Base-by-base conservation (phyloP, 805 yeast species). In the Monosporozyma yasuniensis region DNA sequence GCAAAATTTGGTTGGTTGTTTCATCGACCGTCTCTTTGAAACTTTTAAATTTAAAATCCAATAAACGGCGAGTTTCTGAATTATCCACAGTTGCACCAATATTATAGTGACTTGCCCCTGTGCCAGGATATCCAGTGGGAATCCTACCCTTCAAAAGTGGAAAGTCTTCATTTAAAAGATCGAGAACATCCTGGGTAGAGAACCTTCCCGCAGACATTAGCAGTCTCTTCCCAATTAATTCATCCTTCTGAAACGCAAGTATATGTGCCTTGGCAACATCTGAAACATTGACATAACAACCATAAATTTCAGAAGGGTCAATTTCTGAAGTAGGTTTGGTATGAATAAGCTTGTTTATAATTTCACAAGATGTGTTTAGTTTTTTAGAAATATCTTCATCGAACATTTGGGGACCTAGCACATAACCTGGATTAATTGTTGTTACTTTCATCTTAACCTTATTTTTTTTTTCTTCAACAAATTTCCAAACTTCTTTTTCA, bases 201-300 rank as follows among this genome's bases (percentile, higher is more conserved):
- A 63, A 61, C 32, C 54, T 51, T 39, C 58, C 66, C 14, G 55
- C 59, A 19, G 54, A 42, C 47, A 64, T 39, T 11, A 64, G 47
- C 37, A 72, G 59, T 53, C 76, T 66, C 44, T 72, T 56, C 11
- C 68, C 69, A 39, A 55, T 49, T 39, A 56, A 53, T 18, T 68
- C 63, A 30, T 60, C 64, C 47, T 63, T 66, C 55, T 72, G 74
- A 47, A 77, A 68, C 2, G 83, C 80, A 22, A 61, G 55, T 14
- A 78, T 59, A 57, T 82, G 87, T 3, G 82, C 78, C 46, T 59
- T 59, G 10, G 85, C 84, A 34, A 77, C 82, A 57, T 82, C 86
- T 58, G 84, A 72, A 12, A 81, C 84, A 61, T 81, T 84, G 42
- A 77, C 68, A 47, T 60, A 70, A 11, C 57, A 58, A 54, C 60